Percentiles rank a stretch among this genome's conserved stretches.
Conservation (phyloP, 73 alveolate genomes). For the Tetrahymena thermophila region DNA sequence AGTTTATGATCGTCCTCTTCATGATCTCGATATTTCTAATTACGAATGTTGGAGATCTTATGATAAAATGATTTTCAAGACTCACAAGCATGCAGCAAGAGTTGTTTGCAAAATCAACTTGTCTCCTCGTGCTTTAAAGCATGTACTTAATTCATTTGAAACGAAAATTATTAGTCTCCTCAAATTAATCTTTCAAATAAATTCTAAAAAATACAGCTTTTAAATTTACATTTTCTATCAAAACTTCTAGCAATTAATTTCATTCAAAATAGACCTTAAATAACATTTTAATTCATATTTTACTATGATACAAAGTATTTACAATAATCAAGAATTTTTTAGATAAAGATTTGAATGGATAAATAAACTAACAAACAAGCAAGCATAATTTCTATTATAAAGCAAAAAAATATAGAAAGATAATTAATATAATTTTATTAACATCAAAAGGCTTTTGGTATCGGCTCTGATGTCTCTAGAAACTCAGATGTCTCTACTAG, state of each 20-base stretch:
- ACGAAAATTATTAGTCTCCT: too few relatives aligned
- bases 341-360: too few relatives aligned
- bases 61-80: neutral
- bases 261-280: neutral
- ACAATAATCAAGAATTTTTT: neutral
- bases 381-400: neutral
- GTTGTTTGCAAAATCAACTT: neutral
- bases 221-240: neutral
- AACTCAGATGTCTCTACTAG: neutral
- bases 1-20: neutral
- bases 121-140: neutral
- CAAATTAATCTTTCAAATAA: neutral
- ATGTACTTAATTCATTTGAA: neutral
- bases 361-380: too few relatives aligned
- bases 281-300: neutral
- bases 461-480: neutral
- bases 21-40: neutral
- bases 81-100: neutral
- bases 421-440: neutral
- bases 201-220: neutral
- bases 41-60: neutral
- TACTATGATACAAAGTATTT: neutral
- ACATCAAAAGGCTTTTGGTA: neutral
- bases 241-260: neutral
- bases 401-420: neutral